Evolutionary conservation across 192 early-diverging fungal species (phyloP).

Genomic region (Cladochytrium replicatum): DNA sequence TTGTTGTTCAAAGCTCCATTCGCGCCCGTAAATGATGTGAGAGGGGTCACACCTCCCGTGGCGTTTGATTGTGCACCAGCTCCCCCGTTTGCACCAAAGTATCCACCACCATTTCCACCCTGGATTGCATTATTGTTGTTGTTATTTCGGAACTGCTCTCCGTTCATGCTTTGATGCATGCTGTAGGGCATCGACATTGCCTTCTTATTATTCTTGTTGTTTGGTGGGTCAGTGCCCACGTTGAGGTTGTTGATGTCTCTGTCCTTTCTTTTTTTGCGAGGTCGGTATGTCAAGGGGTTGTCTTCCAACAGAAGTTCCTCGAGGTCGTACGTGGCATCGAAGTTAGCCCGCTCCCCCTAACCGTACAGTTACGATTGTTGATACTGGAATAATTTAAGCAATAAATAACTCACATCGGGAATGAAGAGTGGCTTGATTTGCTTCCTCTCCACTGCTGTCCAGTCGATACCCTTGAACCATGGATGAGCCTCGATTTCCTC

Average conservation of each 20-base stretch:
- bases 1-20: too few relatives aligned
- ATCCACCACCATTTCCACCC: too few relatives aligned
- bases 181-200: too few relatives aligned
- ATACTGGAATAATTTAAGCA: too few relatives aligned
- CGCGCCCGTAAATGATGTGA: too few relatives aligned
- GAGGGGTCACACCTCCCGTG: too few relatives aligned
- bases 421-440: constrained; percentile 32
- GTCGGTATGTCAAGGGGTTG: constrained; percentile 48
- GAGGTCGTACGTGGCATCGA: constrained; percentile 66
- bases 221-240: neutral
- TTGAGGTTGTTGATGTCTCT: neutral
- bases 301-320: constrained; percentile 65
- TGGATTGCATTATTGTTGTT: too few relatives aligned
- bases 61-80: too few relatives aligned
- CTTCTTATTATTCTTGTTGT: too few relatives aligned
- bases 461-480: constrained; percentile 40
- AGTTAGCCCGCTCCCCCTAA: constrained; percentile 43
- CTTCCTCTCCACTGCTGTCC: constrained; percentile 30
- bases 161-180: too few relatives aligned
- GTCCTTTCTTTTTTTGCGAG: constrained; percentile 27
- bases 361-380: neutral
- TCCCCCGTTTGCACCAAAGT: too few relatives aligned
- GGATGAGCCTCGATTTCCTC: constrained; percentile 40
- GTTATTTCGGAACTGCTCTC: too few relatives aligned
- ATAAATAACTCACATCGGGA: constrained; percentile 32